Percentiles rank a stretch among this genome's conserved stretches.
phyloP scores from a whole-genome alignment of 805 yeast species.

The Candida nemodendra region DNA sequence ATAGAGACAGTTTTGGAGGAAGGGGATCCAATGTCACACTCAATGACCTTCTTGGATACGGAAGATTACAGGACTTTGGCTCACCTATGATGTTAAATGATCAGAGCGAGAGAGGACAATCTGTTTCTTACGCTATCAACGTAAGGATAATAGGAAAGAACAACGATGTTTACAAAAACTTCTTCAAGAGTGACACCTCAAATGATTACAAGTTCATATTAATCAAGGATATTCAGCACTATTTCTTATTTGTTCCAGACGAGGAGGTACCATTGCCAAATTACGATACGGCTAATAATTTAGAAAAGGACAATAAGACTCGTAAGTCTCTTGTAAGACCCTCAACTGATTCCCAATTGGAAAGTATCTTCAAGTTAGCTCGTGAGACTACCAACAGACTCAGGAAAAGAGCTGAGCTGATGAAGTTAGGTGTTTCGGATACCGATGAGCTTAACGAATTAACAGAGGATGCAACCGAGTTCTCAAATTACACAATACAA shows the following conservation, averaged over 20 bases:
- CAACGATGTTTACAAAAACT: slow-evolving; percentile 9
- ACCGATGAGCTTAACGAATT: slow-evolving; percentile 16
- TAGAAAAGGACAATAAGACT: slow-evolving; percentile 1
- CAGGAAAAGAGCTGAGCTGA: slow-evolving; percentile 14
- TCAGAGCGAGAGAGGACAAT: slow-evolving; percentile 39
- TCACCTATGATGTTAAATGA: slow-evolving; percentile 52
- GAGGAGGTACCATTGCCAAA: slow-evolving; percentile 19
- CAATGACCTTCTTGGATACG: slow-evolving; percentile 51
- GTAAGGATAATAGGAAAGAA: slow-evolving; percentile 49
- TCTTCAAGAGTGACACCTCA: slow-evolving; percentile 7
- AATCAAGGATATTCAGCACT: slow-evolving; percentile 22
- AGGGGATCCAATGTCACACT: slow-evolving; percentile 26
- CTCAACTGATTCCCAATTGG: slow-evolving; percentile 17
- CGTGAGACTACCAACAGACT: slow-evolving; percentile 14
- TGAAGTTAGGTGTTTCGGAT: slow-evolving; percentile 21
- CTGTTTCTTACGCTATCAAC: slow-evolving; percentile 49
- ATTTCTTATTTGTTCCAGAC: slow-evolving; percentile 21
- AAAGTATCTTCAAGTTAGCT: slow-evolving; percentile 15
- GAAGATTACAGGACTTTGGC: slow-evolving; percentile 47
- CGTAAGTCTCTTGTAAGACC: slow-evolving; percentile 5
- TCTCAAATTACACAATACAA: slow-evolving; percentile 8
- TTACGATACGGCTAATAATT: slow-evolving; percentile 8
- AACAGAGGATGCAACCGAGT: slow-evolving; percentile 15
- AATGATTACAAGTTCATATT: slow-evolving; percentile 16
- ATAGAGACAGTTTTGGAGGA: slow-evolving; percentile 27